Evolutionary conservation across 78 protist genomes (phyloP).

Genomic region (Corallochytrium limacisporum): DNA sequence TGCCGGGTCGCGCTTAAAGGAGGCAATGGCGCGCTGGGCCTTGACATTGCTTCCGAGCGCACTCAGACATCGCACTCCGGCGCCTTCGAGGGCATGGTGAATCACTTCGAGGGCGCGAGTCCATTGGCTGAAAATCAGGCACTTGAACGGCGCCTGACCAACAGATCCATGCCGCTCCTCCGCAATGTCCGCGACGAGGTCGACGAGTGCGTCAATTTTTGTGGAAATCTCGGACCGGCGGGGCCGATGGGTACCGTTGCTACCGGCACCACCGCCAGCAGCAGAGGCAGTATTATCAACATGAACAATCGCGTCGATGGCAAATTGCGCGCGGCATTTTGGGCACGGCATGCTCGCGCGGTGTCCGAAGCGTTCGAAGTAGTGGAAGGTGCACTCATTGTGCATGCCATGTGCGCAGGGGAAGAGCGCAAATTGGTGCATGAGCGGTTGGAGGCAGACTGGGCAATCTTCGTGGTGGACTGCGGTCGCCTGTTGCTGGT

Average conservation of each 20-base stretch:
- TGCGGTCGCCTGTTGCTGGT: too few species aligned
- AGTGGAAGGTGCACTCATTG: too few species aligned
- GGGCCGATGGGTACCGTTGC: background rate
- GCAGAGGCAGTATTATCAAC: background rate
- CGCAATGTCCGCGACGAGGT: background rate
- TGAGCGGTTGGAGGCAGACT: too few species aligned
- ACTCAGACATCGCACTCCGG: background rate
- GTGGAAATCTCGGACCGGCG: background rate
- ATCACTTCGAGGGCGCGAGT: background rate
- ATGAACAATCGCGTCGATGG: background rate
- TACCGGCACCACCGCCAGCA: background rate
- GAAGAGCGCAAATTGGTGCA: too few species aligned
- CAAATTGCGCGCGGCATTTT: background rate
- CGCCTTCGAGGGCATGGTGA: background rate
- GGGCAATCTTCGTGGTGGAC: too few species aligned
- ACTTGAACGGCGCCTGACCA: too few species aligned
- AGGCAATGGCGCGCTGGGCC: too few species aligned
- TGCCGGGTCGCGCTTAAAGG: background rate
- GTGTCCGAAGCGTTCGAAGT: too few species aligned
- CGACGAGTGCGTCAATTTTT: background rate
- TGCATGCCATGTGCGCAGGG: too few species aligned
- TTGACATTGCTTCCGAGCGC: background rate
- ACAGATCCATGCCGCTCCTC: background rate
- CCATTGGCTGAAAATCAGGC: background rate
- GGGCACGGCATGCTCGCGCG: too few species aligned